Evolutionary conservation across 148 eudicot species (phyloP).

Genomic region (Nepenthes gracilis): DNA sequence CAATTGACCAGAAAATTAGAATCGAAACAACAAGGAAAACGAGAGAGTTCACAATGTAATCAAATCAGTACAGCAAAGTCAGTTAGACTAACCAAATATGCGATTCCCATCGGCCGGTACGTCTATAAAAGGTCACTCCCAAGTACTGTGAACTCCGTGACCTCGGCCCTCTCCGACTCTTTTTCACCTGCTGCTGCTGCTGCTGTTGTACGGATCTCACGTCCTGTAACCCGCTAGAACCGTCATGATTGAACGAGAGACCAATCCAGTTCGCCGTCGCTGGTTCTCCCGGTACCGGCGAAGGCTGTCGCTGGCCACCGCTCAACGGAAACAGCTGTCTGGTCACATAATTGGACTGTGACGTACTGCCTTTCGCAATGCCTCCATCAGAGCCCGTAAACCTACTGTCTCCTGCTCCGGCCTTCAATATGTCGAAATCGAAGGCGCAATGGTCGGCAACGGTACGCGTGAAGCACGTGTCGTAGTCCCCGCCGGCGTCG

Average conservation of each 20-base stretch:
- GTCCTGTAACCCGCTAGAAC: constrained; percentile 9
- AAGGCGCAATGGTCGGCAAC: constrained; percentile 9
- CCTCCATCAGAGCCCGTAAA: neutral
- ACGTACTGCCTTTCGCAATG: neutral
- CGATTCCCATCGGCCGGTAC: constrained; percentile 77
- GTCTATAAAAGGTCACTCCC: constrained; percentile 59
- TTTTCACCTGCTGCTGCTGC: constrained; percentile 26
- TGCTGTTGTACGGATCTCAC: constrained; percentile 9
- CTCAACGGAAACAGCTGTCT: constrained; percentile 38
- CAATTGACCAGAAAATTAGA: constrained; percentile 1
- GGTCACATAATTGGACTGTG: constrained; percentile 21
- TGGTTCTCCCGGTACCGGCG: neutral
- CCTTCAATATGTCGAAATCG: constrained; percentile 30
- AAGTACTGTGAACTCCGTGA: constrained; percentile 60
- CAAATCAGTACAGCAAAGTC: too few relatives aligned
- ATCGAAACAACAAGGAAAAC: neutral
- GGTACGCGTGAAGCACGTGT: constrained; percentile 23
- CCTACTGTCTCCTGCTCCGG: constrained; percentile 1
- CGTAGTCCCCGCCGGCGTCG: constrained; percentile 26
- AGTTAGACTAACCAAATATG: constrained; percentile 15
- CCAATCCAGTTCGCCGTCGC: constrained; percentile 12
- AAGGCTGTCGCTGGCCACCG: neutral
- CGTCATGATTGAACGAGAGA: constrained; percentile 17
- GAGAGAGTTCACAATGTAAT: too few relatives aligned
- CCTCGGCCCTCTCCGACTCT: constrained; percentile 66